Percentiles rank a stretch among this genome's conserved stretches.
Conservation (phyloP, 1,139 yeast genomes). For the Candida dubliniensis region DNA sequence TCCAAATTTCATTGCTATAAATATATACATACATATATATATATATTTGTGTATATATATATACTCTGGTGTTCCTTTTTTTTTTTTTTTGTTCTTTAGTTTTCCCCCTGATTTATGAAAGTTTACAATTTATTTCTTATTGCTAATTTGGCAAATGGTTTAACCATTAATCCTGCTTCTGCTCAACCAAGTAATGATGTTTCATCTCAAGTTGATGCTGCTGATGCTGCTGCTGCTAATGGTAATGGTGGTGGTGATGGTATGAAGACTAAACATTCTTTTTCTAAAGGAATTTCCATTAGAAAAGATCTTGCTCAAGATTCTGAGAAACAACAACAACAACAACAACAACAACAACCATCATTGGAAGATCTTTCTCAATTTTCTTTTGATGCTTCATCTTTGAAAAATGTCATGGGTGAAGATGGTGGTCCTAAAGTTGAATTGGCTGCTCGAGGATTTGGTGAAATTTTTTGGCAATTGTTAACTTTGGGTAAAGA, state of each 20-base stretch:
- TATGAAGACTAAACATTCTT: constrained; percentile 7
- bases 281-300: constrained; percentile 6
- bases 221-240: constrained; percentile 1
- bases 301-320: constrained; percentile 6
- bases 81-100: background rate
- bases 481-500: constrained; percentile 14
- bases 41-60: too few relatives aligned
- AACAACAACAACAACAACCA: background rate
- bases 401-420: background rate
- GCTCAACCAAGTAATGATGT: constrained; percentile 6
- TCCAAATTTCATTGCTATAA: too few relatives aligned
- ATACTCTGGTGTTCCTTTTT: background rate
- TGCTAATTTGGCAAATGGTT: constrained; percentile 8
- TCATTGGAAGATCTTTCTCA: background rate
- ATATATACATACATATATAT: too few relatives aligned
- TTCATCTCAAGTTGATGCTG: constrained; percentile 5
- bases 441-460: constrained; percentile 11
- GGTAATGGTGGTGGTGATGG: constrained; percentile 5
- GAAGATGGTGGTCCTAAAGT: constrained; percentile 4
- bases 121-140: constrained; percentile 8
- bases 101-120: constrained; percentile 5
- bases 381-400: background rate
- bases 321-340: background rate
- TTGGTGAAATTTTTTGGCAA: constrained; percentile 14
- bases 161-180: constrained; percentile 10